Conservation (phyloP, 129 eudicot species). For the Pseudognaphalium luteoalbum region DNA sequence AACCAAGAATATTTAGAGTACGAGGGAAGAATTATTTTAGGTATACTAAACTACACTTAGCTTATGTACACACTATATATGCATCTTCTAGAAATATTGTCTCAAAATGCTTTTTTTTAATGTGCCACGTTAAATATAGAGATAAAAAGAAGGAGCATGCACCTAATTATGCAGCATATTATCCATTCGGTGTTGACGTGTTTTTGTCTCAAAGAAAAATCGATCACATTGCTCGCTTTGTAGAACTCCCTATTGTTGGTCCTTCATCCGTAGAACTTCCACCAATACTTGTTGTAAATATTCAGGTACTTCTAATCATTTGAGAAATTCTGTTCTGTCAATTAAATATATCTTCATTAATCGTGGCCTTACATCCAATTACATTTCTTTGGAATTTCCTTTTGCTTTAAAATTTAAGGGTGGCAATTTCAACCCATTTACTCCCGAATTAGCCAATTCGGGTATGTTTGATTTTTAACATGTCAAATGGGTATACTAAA, state of each 20-base stretch:
- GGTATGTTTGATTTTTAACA: background rate
- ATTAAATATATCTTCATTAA: background rate
- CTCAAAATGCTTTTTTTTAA: slow-evolving; percentile 10
- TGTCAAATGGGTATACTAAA: background rate
- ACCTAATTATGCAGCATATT: slow-evolving; percentile 69
- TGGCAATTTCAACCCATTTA: background rate
- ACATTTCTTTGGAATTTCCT: background rate
- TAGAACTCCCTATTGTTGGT: slow-evolving; percentile 65
- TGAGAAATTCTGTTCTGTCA: background rate
- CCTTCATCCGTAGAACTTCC: slow-evolving; percentile 70
- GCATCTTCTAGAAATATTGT: background rate
- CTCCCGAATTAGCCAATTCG: background rate
- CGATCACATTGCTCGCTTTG: slow-evolving; percentile 79
- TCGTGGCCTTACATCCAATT: background rate
- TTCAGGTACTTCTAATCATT: slow-evolving; percentile 58
- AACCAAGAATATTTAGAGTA: slow-evolving; percentile 69
- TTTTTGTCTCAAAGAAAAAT: slow-evolving; percentile 71
- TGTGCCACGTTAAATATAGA: slow-evolving; percentile 37
- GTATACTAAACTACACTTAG: slow-evolving; percentile 33
- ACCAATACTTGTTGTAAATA: slow-evolving; percentile 83
- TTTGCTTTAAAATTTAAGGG: background rate
- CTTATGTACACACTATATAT: background rate
- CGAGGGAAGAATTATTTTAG: slow-evolving; percentile 68
- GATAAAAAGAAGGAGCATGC: slow-evolving; percentile 91
- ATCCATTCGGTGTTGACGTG: slow-evolving; percentile 86